A percentile compares a stretch with the other conserved stretches of the same genome.
Conservation (phyloP, 1,284 basidiomycete genomes). For the Apiotrichum mycotoxinovorans region DNA sequence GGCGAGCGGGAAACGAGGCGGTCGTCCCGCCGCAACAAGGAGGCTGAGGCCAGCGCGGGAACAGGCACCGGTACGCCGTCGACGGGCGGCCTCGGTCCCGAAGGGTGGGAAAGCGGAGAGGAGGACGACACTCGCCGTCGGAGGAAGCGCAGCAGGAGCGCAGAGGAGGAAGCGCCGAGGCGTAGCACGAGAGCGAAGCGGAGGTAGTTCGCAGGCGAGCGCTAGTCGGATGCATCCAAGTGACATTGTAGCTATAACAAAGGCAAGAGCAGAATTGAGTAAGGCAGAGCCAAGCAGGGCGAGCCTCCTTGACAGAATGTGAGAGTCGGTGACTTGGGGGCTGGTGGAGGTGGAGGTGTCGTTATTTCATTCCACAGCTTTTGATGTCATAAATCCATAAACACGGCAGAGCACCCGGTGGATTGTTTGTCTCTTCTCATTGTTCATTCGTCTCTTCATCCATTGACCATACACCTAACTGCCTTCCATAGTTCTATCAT, state of each 20-base stretch:
- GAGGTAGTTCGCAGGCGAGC: conserved; percentile 9
- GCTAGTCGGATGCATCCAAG: neutral
- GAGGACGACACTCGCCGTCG: conserved; percentile 26
- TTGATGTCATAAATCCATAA: too few relatives aligned
- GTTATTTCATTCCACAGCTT: too few relatives aligned
- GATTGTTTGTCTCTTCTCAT: too few relatives aligned
- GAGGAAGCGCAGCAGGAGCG: conserved; percentile 13
- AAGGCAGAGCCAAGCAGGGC: too few relatives aligned
- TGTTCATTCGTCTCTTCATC: too few relatives aligned
- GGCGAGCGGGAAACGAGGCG: conserved; percentile 6
- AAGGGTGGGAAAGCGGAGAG: conserved; percentile 32
- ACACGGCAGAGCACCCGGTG: too few relatives aligned
- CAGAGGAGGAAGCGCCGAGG: conserved; percentile 15
- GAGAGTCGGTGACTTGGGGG: too few relatives aligned
- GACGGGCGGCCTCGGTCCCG: conserved; percentile 22
- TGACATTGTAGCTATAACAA: neutral
- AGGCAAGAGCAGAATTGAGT: too few relatives aligned
- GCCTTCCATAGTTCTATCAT: too few relatives aligned
- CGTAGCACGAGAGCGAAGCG: conserved; percentile 10
- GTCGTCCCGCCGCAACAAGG: neutral
- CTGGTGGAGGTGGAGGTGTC: too few relatives aligned
- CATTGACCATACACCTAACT: too few relatives aligned
- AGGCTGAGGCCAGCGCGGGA: neutral
- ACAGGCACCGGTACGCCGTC: neutral
- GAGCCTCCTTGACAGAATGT: too few relatives aligned